Conservation (phyloP, 352 stramenopile species). For the Globisporangium megalacanthum region DNA sequence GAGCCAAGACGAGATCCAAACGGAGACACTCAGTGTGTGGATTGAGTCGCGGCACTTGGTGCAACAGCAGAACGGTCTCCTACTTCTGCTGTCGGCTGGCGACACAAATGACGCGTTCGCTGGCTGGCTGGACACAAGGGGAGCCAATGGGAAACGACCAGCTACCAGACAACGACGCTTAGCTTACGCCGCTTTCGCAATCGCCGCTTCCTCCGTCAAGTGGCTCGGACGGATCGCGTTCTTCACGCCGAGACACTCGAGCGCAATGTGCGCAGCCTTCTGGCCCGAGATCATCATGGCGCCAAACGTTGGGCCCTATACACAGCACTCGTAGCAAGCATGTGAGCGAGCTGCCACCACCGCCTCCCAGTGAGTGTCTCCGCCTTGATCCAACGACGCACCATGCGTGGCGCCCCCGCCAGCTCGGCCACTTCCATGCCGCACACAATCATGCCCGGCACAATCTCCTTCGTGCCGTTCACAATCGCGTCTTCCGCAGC, state of each 20-base stretch:
- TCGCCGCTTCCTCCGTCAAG: conserved; percentile 23
- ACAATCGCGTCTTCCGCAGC: conserved; percentile 61
- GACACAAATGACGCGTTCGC: no score
- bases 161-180: background rate
- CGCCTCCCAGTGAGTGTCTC: background rate
- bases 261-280: conserved; percentile 52
- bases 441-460: conserved; percentile 55
- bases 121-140: no score
- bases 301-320: conserved; percentile 47
- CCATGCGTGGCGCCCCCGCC: conserved; percentile 53
- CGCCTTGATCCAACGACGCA: conserved; percentile 3
- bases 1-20: no score
- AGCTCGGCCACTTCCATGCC: conserved; percentile 64
- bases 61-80: no score
- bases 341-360: background rate
- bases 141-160: no score
- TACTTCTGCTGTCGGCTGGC: no score
- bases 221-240: conserved; percentile 39
- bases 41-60: no score
- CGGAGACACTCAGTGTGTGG: no score
- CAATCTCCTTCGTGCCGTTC: conserved; percentile 56
- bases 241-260: conserved; percentile 56
- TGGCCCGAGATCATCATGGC: conserved; percentile 69
- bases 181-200: conserved; percentile 38
- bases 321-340: background rate